phyloP scores from a whole-genome alignment of 2,329 filamentous ascomycete species.

The Fusarium coicis region DNA sequence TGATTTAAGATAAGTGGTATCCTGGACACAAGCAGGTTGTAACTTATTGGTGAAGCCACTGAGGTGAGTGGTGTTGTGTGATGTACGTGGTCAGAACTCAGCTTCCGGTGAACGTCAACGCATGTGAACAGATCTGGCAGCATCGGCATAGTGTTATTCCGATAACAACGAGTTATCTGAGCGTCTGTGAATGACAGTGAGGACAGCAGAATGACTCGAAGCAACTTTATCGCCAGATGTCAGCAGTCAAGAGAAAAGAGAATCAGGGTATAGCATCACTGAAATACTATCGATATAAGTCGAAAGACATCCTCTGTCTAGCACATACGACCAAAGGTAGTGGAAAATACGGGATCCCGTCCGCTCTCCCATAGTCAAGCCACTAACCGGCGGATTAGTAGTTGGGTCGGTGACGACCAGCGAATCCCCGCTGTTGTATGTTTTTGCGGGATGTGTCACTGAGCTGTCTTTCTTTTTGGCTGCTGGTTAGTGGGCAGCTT shows the following conservation, averaged over 20 bases:
- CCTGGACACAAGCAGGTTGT: fast-evolving
- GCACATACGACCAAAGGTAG: conserved; percentile 6
- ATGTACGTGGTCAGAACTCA: fast-evolving
- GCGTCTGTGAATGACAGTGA: fast-evolving
- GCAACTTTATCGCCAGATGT: no score
- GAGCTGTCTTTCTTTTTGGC: not conserved
- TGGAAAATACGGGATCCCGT: conserved; percentile 16
- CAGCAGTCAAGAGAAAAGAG: no score
- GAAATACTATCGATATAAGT: fast-evolving
- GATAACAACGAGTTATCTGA: fast-evolving
- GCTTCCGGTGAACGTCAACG: fast-evolving
- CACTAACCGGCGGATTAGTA: conserved; percentile 4
- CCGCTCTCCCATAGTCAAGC: conserved; percentile 14
- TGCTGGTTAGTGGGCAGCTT: not conserved
- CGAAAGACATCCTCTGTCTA: fast-evolving
- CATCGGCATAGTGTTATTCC: fast-evolving
- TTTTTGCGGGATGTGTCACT: not conserved
- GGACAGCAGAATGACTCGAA: not conserved
- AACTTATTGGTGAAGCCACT: not conserved
- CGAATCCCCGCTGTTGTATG: conserved; percentile 14
- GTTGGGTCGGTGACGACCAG: conserved; percentile 15
- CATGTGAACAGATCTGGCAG: fast-evolving
- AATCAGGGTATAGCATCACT: fast-evolving
- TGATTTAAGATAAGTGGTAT: no score
- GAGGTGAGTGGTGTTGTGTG: fast-evolving